Percentiles rank a stretch among this genome's conserved stretches.
These are phyloP conservation scores for Nakazawaea anatomiae DNA, from an alignment of 805 yeast genomes.

Conservation along the genomic window DNA sequence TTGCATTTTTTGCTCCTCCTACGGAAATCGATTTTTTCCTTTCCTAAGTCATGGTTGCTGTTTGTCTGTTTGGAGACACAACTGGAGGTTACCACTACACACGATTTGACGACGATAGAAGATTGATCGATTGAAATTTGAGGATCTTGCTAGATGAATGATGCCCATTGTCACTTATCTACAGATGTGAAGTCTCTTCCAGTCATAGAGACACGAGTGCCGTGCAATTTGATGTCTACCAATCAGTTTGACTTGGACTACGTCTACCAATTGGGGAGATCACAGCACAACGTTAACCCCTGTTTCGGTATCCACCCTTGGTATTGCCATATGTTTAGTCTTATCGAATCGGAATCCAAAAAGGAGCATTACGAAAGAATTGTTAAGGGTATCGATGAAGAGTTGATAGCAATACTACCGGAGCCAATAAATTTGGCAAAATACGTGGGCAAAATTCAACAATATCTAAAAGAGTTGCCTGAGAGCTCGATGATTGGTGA, in stretches of 20 bases:
- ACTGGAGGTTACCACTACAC: background rate
- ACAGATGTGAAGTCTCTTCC: constrained; percentile 12
- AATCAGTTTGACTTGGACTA: constrained; percentile 30
- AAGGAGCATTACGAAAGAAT: constrained; percentile 51
- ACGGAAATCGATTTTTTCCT: too few relatives aligned
- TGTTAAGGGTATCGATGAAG: constrained; percentile 30
- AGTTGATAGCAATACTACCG: constrained; percentile 48
- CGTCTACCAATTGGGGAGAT: constrained; percentile 16
- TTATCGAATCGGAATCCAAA: constrained; percentile 27
- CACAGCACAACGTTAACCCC: constrained; percentile 27
- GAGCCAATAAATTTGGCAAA: constrained; percentile 43
- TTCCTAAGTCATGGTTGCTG: too few relatives aligned
- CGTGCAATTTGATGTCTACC: constrained; percentile 40
- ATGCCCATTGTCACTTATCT: constrained; percentile 36
- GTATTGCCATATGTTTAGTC: constrained; percentile 65
- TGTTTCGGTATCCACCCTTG: constrained; percentile 88
- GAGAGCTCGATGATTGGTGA: constrained; percentile 62
- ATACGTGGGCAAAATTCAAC: constrained; percentile 28
- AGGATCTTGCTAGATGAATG: constrained; percentile 16
- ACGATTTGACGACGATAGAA: background rate
- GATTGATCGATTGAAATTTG: background rate
- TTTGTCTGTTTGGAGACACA: too few relatives aligned
- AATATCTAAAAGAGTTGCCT: constrained; percentile 19
- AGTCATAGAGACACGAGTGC: background rate
- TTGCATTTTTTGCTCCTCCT: too few relatives aligned